Conservation (phyloP, 148 eudicot species). For the Suaeda aralocaspica region DNA sequence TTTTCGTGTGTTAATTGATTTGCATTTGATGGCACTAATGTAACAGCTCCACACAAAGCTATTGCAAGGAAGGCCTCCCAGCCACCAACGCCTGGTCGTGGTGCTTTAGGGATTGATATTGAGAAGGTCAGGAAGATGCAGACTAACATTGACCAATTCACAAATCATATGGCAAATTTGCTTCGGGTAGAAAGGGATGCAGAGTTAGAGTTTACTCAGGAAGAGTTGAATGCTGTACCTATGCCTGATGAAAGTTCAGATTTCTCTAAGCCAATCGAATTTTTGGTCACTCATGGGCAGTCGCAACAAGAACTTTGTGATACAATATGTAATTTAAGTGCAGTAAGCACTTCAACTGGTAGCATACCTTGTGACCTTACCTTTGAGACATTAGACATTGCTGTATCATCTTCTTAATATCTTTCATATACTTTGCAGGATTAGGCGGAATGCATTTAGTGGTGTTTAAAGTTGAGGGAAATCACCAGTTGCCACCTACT, state of each 20-base stretch:
- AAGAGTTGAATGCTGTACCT: conserved; percentile 74
- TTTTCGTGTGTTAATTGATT: conserved; percentile 9
- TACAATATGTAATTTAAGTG: conserved; percentile 74
- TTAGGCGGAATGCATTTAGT: conserved; percentile 89
- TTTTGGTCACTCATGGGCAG: conserved; percentile 78
- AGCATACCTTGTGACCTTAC: conserved; percentile 8
- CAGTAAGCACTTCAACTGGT: conserved; percentile 81
- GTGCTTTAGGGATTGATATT: conserved; percentile 57
- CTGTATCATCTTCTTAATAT: conserved; percentile 7
- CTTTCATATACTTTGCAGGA: conserved; percentile 44
- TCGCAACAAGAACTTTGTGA: conserved; percentile 90
- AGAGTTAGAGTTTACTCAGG: conserved; percentile 81
- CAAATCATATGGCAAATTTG: conserved; percentile 54
- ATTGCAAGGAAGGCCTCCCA: conserved; percentile 64
- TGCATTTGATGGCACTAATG: conserved; percentile 15
- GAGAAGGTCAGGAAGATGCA: conserved; percentile 59
- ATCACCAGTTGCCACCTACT: conserved; percentile 76
- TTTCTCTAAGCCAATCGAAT: conserved; percentile 58
- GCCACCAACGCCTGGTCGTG: conserved; percentile 40
- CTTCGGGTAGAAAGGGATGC: conserved; percentile 83
- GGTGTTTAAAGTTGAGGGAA: conserved; percentile 67
- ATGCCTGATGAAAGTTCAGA: conserved; percentile 53
- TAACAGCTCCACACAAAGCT: conserved; percentile 83
- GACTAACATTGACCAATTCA: conserved; percentile 54
- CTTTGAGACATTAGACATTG: neutral